Evolutionary conservation across 148 eudicot genomes (phyloP).

Genomic region (Rhododendron kiyosumense): DNA sequence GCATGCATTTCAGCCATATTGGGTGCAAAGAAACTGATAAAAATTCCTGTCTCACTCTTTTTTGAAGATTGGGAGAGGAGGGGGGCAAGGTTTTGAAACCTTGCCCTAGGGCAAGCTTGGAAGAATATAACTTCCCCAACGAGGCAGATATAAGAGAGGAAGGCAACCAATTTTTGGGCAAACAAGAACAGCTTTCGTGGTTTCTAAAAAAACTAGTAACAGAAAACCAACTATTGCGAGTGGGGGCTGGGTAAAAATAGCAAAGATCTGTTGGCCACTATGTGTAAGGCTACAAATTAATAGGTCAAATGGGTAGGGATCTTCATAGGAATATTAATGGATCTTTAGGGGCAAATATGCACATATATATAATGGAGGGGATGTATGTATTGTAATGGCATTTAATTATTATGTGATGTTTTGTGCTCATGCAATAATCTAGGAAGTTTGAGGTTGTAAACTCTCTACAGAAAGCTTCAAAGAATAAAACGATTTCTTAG

Average conservation of each 20-base stretch:
- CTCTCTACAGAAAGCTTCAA: not conserved
- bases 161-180: not conserved
- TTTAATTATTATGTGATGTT: not conserved
- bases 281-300: not conserved
- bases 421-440: not conserved
- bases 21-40: not conserved
- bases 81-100: not conserved
- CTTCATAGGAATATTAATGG: not conserved
- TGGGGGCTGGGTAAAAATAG: not conserved
- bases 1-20: not conserved
- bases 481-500: not conserved
- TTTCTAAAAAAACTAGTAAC: not conserved
- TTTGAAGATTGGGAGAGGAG: not conserved
- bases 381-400: not conserved
- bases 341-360: not conserved
- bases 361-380: not conserved
- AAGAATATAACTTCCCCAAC: not conserved
- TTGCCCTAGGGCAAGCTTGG: conserved; percentile 2
- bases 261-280: not conserved
- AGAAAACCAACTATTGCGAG: not conserved
- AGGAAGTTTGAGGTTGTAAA: not conserved
- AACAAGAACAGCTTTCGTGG: not conserved
- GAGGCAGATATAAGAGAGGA: not conserved
- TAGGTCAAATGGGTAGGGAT: not conserved
- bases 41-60: not conserved